These are phyloP conservation scores for Graphilbum sp. DNA, from an alignment of 2,329 filamentous ascomycete species.

Conservation along the genomic window DNA sequence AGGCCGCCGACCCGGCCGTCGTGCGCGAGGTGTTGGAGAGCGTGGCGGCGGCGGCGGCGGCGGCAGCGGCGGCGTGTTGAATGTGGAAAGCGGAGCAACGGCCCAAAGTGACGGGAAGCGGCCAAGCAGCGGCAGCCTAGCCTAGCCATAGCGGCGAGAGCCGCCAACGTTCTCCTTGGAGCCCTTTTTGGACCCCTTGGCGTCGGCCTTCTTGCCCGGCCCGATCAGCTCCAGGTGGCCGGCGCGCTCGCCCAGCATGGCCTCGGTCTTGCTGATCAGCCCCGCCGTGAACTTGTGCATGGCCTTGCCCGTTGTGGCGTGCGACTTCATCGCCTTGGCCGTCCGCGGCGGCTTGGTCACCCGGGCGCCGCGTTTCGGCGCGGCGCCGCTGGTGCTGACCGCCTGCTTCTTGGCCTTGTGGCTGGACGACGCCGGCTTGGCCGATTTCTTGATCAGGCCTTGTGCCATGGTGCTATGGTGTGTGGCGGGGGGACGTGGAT, in stretches of 20 bases:
- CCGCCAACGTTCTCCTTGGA: constrained; percentile 24
- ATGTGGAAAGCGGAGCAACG: too few relatives aligned
- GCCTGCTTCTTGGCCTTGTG: constrained; percentile 20
- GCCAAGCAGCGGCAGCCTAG: too few relatives aligned
- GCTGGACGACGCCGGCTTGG: constrained; percentile 15
- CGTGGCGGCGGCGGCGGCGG: too few relatives aligned
- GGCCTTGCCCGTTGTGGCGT: constrained; percentile 30
- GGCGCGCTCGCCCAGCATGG: constrained; percentile 39
- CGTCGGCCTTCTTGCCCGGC: constrained; percentile 29
- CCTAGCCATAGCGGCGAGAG: constrained; percentile 38
- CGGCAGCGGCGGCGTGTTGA: too few relatives aligned
- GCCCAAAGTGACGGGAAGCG: too few relatives aligned
- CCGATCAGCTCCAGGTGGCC: constrained; percentile 44
- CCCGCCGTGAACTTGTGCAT: constrained; percentile 39
- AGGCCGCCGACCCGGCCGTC: constrained; percentile 47
- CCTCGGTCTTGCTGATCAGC: constrained; percentile 37
- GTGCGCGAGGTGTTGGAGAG: constrained; percentile 41
- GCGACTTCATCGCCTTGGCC: constrained; percentile 15
- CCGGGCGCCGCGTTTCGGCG: constrained; percentile 23
- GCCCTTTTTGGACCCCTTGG: constrained; percentile 25
- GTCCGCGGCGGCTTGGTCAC: constrained; percentile 31
- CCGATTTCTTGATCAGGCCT: constrained; percentile 32
- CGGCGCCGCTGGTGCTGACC: constrained; percentile 1
- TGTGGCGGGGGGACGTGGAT: background rate
- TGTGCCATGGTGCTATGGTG: constrained; percentile 33